phyloP scores from a whole-genome alignment of 2,329 filamentous ascomycete genomes.

The Scopulariopsis brevicaulis region DNA sequence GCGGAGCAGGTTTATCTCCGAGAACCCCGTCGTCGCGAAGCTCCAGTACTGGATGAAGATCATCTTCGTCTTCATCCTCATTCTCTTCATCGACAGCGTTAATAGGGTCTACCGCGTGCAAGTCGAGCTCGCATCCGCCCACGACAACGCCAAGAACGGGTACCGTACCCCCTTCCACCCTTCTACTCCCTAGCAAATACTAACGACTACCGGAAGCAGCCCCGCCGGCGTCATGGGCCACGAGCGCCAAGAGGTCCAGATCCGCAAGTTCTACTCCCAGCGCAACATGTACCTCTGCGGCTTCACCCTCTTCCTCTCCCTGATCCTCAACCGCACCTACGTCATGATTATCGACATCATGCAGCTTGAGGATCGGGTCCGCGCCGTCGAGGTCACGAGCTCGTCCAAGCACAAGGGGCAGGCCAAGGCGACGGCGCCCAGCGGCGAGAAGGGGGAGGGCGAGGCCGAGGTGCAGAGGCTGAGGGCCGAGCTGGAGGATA shows the following conservation, averaged over 20 bases:
- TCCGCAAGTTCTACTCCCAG: conserved; percentile 99
- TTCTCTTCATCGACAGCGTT: conserved; percentile 95
- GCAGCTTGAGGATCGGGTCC: conserved; percentile 83
- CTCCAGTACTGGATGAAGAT: conserved; percentile 98
- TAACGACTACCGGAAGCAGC: conserved; percentile 5
- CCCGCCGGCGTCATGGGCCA: conserved; percentile 67
- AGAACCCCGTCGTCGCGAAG: conserved; percentile 75
- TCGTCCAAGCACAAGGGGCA: conserved; percentile 39
- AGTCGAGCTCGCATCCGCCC: conserved; percentile 66
- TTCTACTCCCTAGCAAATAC: neutral
- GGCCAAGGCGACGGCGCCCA: conserved; percentile 9
- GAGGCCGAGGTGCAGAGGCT: conserved; percentile 64
- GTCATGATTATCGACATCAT: conserved; percentile 91
- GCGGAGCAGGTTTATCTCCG: conserved; percentile 70
- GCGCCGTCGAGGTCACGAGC: conserved; percentile 60
- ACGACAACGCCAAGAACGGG: conserved; percentile 43
- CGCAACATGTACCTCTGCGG: conserved; percentile 99
- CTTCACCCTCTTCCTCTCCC: conserved; percentile 95
- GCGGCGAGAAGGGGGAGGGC: conserved; percentile 53
- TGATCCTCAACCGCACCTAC: conserved; percentile 99
- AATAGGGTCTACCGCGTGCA: conserved; percentile 94
- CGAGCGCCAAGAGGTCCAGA: conserved; percentile 96
- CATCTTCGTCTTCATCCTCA: conserved; percentile 97
- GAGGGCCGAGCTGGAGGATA: conserved; percentile 60
- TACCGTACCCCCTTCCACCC: conserved; percentile 12